phyloP scores from a whole-genome alignment of 768 basidiomycete species.

The Aureoboletus auriporus region DNA sequence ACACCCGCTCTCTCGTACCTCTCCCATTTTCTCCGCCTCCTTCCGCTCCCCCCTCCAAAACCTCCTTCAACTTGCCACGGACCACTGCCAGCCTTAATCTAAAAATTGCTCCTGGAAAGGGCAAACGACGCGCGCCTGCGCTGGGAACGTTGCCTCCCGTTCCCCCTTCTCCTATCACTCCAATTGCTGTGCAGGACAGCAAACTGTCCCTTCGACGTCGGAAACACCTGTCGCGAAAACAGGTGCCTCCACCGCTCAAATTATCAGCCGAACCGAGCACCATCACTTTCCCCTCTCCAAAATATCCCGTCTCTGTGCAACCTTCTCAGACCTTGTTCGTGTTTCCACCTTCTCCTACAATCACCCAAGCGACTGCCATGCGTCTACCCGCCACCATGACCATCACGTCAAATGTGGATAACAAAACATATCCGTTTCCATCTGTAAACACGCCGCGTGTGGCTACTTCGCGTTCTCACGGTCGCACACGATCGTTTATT shows the following conservation, averaged over 20 bases:
- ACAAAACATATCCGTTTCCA: conserved; percentile 49
- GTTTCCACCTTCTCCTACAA: conserved; percentile 73
- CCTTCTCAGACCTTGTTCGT: conserved; percentile 85
- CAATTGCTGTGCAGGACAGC: conserved; percentile 39
- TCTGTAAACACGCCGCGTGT: conserved; percentile 63
- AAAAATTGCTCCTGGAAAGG: conserved; percentile 42
- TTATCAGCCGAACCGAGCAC: conserved; percentile 33
- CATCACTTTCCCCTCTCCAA: conserved; percentile 23
- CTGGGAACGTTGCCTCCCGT: conserved; percentile 65
- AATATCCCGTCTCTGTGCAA: conserved; percentile 34
- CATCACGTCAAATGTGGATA: conserved; percentile 57
- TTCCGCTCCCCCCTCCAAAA: conserved; percentile 56
- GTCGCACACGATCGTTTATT: conserved; percentile 71
- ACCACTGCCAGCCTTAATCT: conserved; percentile 54
- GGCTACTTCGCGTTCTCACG: conserved; percentile 61
- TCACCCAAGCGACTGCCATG: conserved; percentile 43
- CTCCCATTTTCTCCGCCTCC: conserved; percentile 31
- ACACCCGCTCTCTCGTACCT: conserved; percentile 14
- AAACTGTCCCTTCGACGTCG: conserved; percentile 32
- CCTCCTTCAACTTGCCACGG: conserved; percentile 42
- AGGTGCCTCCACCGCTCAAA: conserved; percentile 53
- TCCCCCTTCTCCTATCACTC: conserved; percentile 64
- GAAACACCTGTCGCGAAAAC: conserved; percentile 54
- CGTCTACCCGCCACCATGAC: conserved; percentile 80
- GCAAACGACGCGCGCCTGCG: conserved; percentile 58